Percentiles rank a stretch among this genome's conserved stretches.
These are phyloP conservation scores for Scalesia atractyloides DNA, from an alignment of 129 eudicot species.

Conservation along the genomic window DNA sequence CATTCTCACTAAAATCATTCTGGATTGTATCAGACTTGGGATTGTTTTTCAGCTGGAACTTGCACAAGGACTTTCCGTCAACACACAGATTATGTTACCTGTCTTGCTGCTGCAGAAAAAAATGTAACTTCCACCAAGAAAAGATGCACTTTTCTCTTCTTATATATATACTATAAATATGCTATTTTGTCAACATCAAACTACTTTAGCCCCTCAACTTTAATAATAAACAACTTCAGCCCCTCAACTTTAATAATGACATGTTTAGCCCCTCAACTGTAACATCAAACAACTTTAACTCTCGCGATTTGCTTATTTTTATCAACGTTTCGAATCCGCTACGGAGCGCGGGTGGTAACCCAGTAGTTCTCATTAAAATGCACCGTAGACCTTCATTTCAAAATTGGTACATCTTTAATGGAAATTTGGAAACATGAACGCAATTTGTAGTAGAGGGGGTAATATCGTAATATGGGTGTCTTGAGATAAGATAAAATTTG, in stretches of 20 bases:
- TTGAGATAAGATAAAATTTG: not conserved
- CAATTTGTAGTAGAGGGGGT: not conserved
- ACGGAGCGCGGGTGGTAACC: too few relatives aligned
- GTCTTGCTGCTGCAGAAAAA: slow-evolving; percentile 83
- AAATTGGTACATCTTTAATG: not conserved
- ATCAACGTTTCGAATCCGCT: too few relatives aligned
- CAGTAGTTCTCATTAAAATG: not conserved
- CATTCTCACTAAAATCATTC: slow-evolving; percentile 16
- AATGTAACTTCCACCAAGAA: slow-evolving; percentile 46
- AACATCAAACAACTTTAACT: too few relatives aligned
- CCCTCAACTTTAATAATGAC: too few relatives aligned
- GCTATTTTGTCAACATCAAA: too few relatives aligned
- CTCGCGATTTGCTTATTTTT: too few relatives aligned
- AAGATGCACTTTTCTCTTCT: not conserved
- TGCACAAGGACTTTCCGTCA: slow-evolving; percentile 78
- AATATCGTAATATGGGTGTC: slow-evolving; percentile 1
- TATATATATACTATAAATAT: not conserved
- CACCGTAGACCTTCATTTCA: slow-evolving; percentile 8
- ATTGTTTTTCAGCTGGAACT: slow-evolving; percentile 72
- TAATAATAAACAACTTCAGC: too few relatives aligned
- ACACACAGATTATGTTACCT: slow-evolving; percentile 93
- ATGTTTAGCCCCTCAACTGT: too few relatives aligned
- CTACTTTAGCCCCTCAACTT: too few relatives aligned
- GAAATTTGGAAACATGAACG: not conserved
- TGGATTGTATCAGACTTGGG: slow-evolving; percentile 63